Base-by-base conservation (phyloP, 176 grass and related monocot genomes). In the Cenchrus purpureus region DNA sequence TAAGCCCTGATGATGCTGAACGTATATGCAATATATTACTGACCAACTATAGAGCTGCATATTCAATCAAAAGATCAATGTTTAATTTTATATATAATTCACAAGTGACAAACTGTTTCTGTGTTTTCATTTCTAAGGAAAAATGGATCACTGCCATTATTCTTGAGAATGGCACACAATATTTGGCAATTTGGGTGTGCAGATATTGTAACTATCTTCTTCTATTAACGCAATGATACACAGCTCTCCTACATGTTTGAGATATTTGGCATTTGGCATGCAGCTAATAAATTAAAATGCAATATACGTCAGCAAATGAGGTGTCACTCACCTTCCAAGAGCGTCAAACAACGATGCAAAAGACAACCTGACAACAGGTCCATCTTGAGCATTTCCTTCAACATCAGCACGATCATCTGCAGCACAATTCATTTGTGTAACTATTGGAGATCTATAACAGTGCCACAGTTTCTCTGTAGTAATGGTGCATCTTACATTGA, bases 291-390 rank as follows among this genome's bases (percentile, higher is more conserved):
- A 58, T 79, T 44, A 87, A 20, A 66, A 13, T 54, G 32, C 51
- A 6, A 71, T 31, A 49, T 55, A 40, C n/a, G 80, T 53, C 53
- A 79, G 7, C 45, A 80, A 31, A 79, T 68, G 14, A 88, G 44
- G 28, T 1, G 2, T 59, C 49, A 86, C 93, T 91, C 76, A 99
- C 97, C 46, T 87, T 67, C 91, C 97, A 86, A 99, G 88, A 70
- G 91, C 91, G 12, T 99, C 97, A 85, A 96, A 99, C 60, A 99
- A 85, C 6, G 88, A 96, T 64, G 97, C 93, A 86, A 99, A 96
- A 84, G 97, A 89, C 49, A 99, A 76, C 68, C 97, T 94, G 32
- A 96, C 86, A 86, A 88, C 80, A 89, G 94, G 91, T 72, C 86
- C 91, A 94, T 89, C 87, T 72, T 95, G 89, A 76, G 89, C 93